These are phyloP conservation scores for Cyberlindnera japonica DNA, from an alignment of 805 yeast genomes.

Conservation along the genomic window DNA sequence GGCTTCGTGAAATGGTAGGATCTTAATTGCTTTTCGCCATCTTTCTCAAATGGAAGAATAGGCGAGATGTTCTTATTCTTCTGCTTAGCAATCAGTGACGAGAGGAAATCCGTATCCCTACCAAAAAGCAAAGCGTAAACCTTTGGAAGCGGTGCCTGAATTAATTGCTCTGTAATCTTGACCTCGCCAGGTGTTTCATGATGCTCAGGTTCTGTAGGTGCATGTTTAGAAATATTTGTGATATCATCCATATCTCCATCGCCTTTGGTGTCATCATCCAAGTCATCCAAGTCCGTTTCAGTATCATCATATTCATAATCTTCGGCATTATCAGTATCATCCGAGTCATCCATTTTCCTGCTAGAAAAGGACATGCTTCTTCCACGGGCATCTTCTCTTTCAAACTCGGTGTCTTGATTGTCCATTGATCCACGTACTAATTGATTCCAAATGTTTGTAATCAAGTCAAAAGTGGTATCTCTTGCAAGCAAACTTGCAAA, in stretches of 20 bases:
- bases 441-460: constrained; percentile 61
- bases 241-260: constrained; percentile 4
- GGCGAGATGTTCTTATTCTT: constrained; percentile 59
- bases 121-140: constrained; percentile 62
- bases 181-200: constrained; percentile 46
- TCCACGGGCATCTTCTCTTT: constrained; percentile 12
- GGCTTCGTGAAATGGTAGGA: constrained; percentile 61
- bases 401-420: constrained; percentile 13
- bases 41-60: constrained; percentile 37
- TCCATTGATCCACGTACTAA: constrained; percentile 29
- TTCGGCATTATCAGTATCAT: constrained; percentile 10
- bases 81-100: constrained; percentile 49
- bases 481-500: constrained; percentile 86
- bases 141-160: constrained; percentile 64
- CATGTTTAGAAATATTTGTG: constrained; percentile 32
- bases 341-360: constrained; percentile 20
- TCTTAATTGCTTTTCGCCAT: constrained; percentile 35
- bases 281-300: constrained; percentile 6
- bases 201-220: constrained; percentile 45
- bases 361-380: constrained; percentile 8
- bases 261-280: constrained; percentile 4
- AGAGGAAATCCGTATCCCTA: constrained; percentile 43
- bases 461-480: constrained; percentile 50
- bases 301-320: constrained; percentile 14
- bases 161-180: constrained; percentile 48